Evolutionary conservation across 768 basidiomycete species (phyloP).

Genomic region (Artomyces pyxidatus): DNA sequence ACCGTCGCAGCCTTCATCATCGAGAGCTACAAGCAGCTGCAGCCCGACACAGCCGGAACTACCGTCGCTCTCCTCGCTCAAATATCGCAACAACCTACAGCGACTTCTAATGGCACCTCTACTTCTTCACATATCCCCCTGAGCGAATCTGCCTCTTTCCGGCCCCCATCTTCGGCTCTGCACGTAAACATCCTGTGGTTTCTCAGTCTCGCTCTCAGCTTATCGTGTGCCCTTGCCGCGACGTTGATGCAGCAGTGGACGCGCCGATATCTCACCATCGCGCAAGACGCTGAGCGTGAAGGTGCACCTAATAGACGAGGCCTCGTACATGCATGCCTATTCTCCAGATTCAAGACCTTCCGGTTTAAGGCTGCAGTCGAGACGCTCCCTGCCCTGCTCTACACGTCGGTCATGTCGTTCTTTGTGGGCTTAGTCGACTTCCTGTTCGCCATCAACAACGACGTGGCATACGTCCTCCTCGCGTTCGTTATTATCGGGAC

Average conservation of each 20-base stretch:
- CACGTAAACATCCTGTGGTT: constrained; percentile 8
- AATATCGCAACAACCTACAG: too few relatives aligned
- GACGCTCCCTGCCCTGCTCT: background rate
- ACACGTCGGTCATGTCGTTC: constrained; percentile 1
- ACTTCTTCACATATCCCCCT: background rate
- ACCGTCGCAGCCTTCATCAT: constrained; percentile 4
- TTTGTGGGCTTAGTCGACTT: constrained; percentile 1
- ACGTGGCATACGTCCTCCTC: background rate
- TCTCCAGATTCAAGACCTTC: constrained; percentile 5
- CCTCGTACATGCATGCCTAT: constrained; percentile 3
- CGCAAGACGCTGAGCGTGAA: constrained; percentile 1
- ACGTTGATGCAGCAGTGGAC: constrained; percentile 10
- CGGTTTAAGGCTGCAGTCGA: background rate
- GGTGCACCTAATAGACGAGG: constrained; percentile 2
- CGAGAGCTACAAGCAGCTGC: constrained; percentile 1
- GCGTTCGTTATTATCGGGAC: background rate
- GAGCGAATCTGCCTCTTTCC: background rate
- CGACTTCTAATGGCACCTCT: background rate
- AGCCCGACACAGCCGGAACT: background rate
- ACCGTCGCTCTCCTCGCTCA: background rate
- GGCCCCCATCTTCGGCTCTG: background rate
- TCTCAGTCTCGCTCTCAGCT: constrained; percentile 5
- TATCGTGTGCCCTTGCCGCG: constrained; percentile 6
- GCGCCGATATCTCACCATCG: constrained; percentile 4
- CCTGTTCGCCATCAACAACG: background rate